Percentiles rank a stretch among this genome's conserved stretches.
These are phyloP conservation scores for Aspergillus nidulans DNA, from an alignment of 495 filamentous ascomycete species.

Conservation along the genomic window DNA sequence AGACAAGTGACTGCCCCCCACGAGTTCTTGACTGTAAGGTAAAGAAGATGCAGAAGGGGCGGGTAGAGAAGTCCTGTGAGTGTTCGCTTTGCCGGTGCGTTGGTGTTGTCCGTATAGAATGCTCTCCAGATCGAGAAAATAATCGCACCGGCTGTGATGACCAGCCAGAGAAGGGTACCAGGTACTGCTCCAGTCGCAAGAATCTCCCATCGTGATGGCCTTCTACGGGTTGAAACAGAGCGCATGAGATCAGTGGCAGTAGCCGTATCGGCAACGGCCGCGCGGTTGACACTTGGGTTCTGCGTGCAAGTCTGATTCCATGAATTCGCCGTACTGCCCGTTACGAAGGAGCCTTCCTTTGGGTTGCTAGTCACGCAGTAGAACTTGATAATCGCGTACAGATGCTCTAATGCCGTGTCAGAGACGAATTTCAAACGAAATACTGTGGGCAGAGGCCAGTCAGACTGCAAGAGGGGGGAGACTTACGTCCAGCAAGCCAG, in stretches of 20 bases:
- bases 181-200: not conserved
- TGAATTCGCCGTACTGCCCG: constrained; percentile 31
- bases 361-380: constrained; percentile 28
- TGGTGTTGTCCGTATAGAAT: too few relatives aligned
- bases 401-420: constrained; percentile 18
- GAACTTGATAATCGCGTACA: constrained; percentile 26
- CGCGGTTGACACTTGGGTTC: not conserved
- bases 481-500: constrained; percentile 20
- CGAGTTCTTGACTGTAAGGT: constrained; percentile 19
- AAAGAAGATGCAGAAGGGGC: constrained; percentile 26
- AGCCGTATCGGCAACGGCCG: not conserved
- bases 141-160: not conserved
- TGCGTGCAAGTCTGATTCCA: constrained; percentile 18
- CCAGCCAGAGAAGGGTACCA: not conserved
- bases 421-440: not conserved
- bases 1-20: constrained; percentile 30
- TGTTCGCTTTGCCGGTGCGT: not conserved
- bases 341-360: constrained; percentile 33
- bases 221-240: not conserved
- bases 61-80: constrained; percentile 20
- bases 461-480: not conserved
- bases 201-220: not conserved
- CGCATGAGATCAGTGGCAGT: not conserved
- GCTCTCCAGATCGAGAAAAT: not conserved
- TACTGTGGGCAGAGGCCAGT: too few relatives aligned